Conservation (phyloP, 768 basidiomycete species). For the Tulasnella sp. region DNA sequence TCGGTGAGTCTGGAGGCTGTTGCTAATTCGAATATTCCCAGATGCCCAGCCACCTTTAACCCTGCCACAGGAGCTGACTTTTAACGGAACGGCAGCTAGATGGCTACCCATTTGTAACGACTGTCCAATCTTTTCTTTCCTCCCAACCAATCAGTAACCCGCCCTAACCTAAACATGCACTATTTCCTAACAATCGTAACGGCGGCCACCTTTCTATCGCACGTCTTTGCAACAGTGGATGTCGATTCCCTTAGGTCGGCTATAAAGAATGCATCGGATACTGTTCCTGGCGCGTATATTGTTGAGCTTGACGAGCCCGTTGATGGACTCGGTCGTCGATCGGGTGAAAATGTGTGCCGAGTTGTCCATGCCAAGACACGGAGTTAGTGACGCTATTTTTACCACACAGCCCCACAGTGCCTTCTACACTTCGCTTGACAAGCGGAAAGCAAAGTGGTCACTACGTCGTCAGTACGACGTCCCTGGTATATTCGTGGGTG, state of each 20-base stretch:
- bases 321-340: background rate
- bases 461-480: conserved; percentile 8
- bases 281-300: conserved; percentile 11
- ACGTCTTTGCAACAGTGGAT: conserved; percentile 23
- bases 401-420: conserved; percentile 20
- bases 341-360: background rate
- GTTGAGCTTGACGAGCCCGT: conserved; percentile 23
- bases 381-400: background rate
- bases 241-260: background rate
- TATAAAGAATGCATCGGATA: background rate
- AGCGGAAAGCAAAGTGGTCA: conserved; percentile 6
- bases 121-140: too few relatives aligned
- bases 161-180: background rate
- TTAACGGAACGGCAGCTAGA: too few relatives aligned
- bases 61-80: too few relatives aligned
- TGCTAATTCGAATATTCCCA: too few relatives aligned
- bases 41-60: too few relatives aligned
- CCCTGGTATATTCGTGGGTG: conserved; percentile 17
- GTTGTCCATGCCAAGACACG: background rate
- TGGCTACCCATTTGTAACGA: too few relatives aligned
- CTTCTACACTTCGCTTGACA: conserved; percentile 26
- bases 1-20: too few relatives aligned
- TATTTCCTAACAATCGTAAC: too few relatives aligned
- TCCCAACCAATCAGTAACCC: too few relatives aligned
- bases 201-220: background rate